A percentile compares a stretch with the other conserved stretches of the same genome.
Evolutionary conservation across 2,329 filamentous ascomycete genomes (phyloP).

Genomic region (Aspergillus quadrilineatus): DNA sequence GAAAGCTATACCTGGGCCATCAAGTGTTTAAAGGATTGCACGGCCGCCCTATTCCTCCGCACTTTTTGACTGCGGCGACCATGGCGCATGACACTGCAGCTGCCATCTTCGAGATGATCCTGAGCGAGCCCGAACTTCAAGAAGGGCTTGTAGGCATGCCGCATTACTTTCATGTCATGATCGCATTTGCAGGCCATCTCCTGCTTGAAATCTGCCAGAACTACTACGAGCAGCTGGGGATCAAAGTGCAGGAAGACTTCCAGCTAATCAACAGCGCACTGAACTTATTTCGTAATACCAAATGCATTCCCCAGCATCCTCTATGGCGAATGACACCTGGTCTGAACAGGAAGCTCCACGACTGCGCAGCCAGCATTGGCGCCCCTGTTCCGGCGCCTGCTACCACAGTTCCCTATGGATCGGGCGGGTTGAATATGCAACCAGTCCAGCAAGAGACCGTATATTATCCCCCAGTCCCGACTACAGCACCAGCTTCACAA

Average conservation of each 20-base stretch:
- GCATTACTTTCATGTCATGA: slow-evolving; percentile 46
- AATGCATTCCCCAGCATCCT: slow-evolving; percentile 24
- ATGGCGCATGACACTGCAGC: slow-evolving; percentile 36
- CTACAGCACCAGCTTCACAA: background rate
- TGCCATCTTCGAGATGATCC: slow-evolving; percentile 40
- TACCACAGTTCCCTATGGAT: background rate
- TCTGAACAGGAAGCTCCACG: slow-evolving; percentile 21
- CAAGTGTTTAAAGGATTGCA: slow-evolving; percentile 47
- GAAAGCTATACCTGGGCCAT: slow-evolving; percentile 49
- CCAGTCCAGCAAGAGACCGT: background rate
- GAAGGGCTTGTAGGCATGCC: slow-evolving; percentile 41
- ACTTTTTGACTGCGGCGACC: slow-evolving; percentile 28
- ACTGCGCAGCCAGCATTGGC: slow-evolving; percentile 17
- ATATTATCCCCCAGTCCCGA: slow-evolving; percentile 1
- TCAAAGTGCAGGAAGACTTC: slow-evolving; percentile 28
- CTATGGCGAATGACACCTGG: slow-evolving; percentile 27
- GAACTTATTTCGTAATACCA: slow-evolving; percentile 19
- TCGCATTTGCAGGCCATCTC: slow-evolving; percentile 44
- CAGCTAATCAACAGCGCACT: slow-evolving; percentile 16
- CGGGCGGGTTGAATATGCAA: background rate
- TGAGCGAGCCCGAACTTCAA: slow-evolving; percentile 39
- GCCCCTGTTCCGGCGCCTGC: background rate
- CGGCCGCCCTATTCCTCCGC: slow-evolving; percentile 35
- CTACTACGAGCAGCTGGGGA: slow-evolving; percentile 35
- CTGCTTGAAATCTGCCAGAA: slow-evolving; percentile 41